These are phyloP conservation scores for Mycena galopus DNA, from an alignment of 768 basidiomycete genomes.

Conservation along the genomic window DNA sequence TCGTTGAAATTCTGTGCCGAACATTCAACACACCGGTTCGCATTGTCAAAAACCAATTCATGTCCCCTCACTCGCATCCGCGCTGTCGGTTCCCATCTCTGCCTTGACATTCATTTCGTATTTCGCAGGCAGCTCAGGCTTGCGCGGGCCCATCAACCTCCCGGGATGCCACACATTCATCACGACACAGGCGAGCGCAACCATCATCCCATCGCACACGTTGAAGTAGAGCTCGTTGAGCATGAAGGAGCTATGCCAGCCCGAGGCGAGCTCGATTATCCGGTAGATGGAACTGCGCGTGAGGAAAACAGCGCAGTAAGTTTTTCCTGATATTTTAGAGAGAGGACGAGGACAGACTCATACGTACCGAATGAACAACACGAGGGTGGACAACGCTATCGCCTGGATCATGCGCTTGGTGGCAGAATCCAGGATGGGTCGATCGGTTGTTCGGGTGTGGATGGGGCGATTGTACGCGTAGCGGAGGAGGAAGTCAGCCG, in stretches of 20 bases:
- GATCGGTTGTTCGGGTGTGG: neutral
- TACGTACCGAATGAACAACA: conserved; percentile 61
- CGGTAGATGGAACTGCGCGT: conserved; percentile 62
- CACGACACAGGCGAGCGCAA: conserved; percentile 54
- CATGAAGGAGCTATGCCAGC: conserved; percentile 67
- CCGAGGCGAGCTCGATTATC: conserved; percentile 62
- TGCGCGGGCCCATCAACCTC: neutral
- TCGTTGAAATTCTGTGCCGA: too few species aligned
- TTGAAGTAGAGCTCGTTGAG: conserved; percentile 62
- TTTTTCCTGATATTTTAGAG: too few species aligned
- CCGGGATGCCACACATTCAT: conserved; percentile 60
- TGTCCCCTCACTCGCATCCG: too few species aligned
- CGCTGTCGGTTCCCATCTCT: too few species aligned
- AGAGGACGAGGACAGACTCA: too few species aligned
- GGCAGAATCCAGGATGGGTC: neutral
- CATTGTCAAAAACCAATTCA: too few species aligned
- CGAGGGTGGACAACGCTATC: conserved; percentile 53
- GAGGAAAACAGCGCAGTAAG: too few species aligned
- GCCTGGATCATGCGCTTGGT: conserved; percentile 46
- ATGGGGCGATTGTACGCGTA: neutral
- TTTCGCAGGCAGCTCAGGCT: neutral
- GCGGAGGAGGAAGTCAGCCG: conserved; percentile 45
- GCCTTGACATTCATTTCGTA: too few species aligned
- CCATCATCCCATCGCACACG: conserved; percentile 58
- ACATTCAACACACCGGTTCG: too few species aligned